Conservation (phyloP, 2,329 filamentous ascomycete species). For the Xylaria sp. region DNA sequence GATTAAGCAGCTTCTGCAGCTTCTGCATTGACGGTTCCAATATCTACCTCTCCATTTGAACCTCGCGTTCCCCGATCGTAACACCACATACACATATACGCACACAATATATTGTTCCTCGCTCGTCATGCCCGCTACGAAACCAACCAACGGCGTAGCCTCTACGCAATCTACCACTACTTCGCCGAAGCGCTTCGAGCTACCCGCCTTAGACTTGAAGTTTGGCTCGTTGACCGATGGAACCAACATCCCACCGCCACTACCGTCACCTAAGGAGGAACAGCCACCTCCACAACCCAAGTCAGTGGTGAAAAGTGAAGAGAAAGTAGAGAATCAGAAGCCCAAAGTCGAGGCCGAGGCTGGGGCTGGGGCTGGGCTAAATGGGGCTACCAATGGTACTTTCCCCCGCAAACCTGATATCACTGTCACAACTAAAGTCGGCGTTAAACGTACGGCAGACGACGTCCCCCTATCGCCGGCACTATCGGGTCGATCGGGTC, state of each 20-base stretch:
- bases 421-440: slow-evolving; percentile 49
- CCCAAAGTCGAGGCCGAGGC: slow-evolving; percentile 40
- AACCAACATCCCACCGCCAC: slow-evolving; percentile 69
- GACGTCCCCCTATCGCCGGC: slow-evolving; percentile 65
- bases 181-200: slow-evolving; percentile 60
- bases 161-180: slow-evolving; percentile 37
- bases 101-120: neutral
- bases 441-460: slow-evolving; percentile 62
- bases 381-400: slow-evolving; percentile 51
- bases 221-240: slow-evolving; percentile 70
- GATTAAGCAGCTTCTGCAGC: slow-evolving; percentile 22
- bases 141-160: slow-evolving; percentile 40
- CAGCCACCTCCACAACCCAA: slow-evolving; percentile 60
- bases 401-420: slow-evolving; percentile 49
- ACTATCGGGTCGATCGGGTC: slow-evolving; percentile 62
- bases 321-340: slow-evolving; percentile 42
- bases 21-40: slow-evolving; percentile 12
- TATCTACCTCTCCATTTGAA: neutral
- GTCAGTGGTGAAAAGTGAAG: slow-evolving; percentile 45
- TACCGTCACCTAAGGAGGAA: slow-evolving; percentile 64
- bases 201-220: slow-evolving; percentile 68
- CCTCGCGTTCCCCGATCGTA: slow-evolving; percentile 19
- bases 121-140: slow-evolving; percentile 41
- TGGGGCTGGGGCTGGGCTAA: slow-evolving; percentile 39
- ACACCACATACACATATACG: neutral